Conservation (phyloP, 495 filamentous ascomycete genomes). For the Neurospora sublineolata region DNA sequence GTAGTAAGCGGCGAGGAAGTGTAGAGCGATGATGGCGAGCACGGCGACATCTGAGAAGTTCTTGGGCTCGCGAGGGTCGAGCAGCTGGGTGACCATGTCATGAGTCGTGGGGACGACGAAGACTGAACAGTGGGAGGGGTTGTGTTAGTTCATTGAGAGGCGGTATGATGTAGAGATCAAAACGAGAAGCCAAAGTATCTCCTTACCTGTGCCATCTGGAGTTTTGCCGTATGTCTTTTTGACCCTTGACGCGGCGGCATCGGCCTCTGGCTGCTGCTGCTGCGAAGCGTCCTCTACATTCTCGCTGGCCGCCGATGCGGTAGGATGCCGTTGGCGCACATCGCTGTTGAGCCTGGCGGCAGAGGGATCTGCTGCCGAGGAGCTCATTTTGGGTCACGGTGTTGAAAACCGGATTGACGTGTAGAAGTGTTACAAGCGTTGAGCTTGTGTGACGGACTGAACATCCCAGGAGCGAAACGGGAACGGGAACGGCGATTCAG, state of each 20-base stretch:
- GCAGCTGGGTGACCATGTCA: conserved; percentile 96
- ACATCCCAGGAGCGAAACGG: conserved; percentile 1
- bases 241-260: conserved; percentile 13
- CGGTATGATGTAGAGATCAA: neutral
- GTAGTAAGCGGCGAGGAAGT: conserved; percentile 58
- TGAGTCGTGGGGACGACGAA: conserved; percentile 94
- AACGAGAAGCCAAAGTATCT: neutral
- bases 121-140: conserved; percentile 38
- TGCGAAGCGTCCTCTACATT: neutral
- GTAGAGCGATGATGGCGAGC: conserved; percentile 63
- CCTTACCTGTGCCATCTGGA: conserved; percentile 76
- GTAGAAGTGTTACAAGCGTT: conserved; percentile 5
- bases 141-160: neutral
- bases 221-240: conserved; percentile 85
- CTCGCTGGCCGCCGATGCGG: neutral
- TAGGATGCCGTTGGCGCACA: conserved; percentile 14
- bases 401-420: conserved; percentile 16
- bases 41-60: conserved; percentile 79
- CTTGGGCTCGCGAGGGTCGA: conserved; percentile 92
- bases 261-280: neutral
- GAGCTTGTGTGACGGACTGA: conserved; percentile 7
- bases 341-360: conserved; percentile 12
- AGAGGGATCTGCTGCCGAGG: conserved; percentile 10
- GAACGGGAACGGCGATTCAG: neutral
- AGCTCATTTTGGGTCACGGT: conserved; percentile 16